A percentile compares a stretch with the other conserved stretches of the same genome.
Evolutionary conservation across 2,329 filamentous ascomycete genomes (phyloP).

Genomic region (Aspergillus felis): DNA sequence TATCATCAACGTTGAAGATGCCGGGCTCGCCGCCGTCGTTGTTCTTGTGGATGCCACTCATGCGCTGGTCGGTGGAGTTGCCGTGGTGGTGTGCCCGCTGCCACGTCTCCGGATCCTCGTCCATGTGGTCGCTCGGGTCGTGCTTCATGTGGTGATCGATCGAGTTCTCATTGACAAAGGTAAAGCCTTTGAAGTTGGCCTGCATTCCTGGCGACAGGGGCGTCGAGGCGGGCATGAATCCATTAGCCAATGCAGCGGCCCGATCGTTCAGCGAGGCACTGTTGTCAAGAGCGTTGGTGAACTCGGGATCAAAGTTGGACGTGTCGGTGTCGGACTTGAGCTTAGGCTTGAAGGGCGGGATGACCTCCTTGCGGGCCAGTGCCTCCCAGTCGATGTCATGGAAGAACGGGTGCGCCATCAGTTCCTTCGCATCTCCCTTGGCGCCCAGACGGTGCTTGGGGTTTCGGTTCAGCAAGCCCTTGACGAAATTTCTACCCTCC

Average conservation of each 20-base stretch:
- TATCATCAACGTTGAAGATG: conserved; percentile 43
- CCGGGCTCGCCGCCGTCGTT: conserved; percentile 35
- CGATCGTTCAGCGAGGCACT: conserved; percentile 87
- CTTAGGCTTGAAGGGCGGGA: conserved; percentile 96
- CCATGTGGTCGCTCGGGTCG: conserved; percentile 37
- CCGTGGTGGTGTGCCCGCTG: conserved; percentile 30
- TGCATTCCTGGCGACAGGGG: conserved; percentile 93
- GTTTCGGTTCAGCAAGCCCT: conserved; percentile 93
- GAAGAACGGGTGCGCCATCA: conserved; percentile 95
- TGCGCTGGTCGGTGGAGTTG: conserved; percentile 36
- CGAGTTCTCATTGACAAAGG: conserved; percentile 95
- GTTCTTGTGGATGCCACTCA: conserved; percentile 42
- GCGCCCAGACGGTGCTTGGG: conserved; percentile 92
- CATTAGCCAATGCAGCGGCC: conserved; percentile 78
- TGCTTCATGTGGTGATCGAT: conserved; percentile 61
- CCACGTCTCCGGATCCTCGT: conserved; percentile 37
- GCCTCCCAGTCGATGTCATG: conserved; percentile 88
- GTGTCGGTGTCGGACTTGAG: conserved; percentile 94
- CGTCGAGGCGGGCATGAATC: conserved; percentile 78
- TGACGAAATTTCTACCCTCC: conserved; percentile 96
- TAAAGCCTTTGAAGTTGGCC: conserved; percentile 97
- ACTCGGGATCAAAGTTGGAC: conserved; percentile 97
- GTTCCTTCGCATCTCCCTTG: conserved; percentile 83
- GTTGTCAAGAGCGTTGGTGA: conserved; percentile 87
- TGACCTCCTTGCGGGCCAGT: conserved; percentile 83